Evolutionary conservation across 2,329 filamentous ascomycete species (phyloP).

Genomic region (Cercospora nicotianae): DNA sequence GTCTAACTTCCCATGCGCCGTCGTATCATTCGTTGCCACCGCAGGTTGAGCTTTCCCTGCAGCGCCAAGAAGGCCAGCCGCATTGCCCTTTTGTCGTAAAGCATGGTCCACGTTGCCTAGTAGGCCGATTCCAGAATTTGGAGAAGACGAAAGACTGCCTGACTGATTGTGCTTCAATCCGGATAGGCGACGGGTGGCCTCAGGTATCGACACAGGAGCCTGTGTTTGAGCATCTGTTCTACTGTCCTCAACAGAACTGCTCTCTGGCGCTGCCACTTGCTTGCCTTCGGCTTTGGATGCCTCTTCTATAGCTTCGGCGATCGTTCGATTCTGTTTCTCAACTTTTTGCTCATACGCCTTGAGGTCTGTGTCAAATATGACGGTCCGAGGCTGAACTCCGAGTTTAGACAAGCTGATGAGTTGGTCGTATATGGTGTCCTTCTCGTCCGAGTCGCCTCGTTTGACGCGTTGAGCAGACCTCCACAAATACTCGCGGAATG

Average conservation of each 20-base stretch:
- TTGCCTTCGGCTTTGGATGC: constrained; percentile 48
- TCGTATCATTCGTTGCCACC: constrained; percentile 63
- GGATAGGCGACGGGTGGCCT: constrained; percentile 18
- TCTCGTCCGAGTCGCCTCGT: constrained; percentile 53
- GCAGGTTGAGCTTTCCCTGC: constrained; percentile 63
- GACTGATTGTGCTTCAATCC: constrained; percentile 29
- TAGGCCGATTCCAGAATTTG: constrained; percentile 35
- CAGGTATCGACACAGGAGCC: constrained; percentile 9
- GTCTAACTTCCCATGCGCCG: constrained; percentile 65
- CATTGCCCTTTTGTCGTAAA: constrained; percentile 54
- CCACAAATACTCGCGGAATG: constrained; percentile 88
- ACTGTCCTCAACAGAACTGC: constrained; percentile 9
- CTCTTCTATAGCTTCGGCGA: constrained; percentile 86
- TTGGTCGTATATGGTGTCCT: constrained; percentile 56
- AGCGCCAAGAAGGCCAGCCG: constrained; percentile 60
- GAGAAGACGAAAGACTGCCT: constrained; percentile 39
- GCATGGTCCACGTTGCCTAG: constrained; percentile 39
- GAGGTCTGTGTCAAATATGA: constrained; percentile 82
- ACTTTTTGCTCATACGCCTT: constrained; percentile 48
- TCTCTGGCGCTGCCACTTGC: neutral
- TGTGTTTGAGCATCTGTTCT: constrained; percentile 3
- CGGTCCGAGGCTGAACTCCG: constrained; percentile 78
- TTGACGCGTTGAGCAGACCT: constrained; percentile 72
- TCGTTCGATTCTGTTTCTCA: constrained; percentile 55
- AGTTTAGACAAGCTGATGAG: constrained; percentile 74